Conservation (phyloP, 768 basidiomycete species). For the Boletus rex-veris region DNA sequence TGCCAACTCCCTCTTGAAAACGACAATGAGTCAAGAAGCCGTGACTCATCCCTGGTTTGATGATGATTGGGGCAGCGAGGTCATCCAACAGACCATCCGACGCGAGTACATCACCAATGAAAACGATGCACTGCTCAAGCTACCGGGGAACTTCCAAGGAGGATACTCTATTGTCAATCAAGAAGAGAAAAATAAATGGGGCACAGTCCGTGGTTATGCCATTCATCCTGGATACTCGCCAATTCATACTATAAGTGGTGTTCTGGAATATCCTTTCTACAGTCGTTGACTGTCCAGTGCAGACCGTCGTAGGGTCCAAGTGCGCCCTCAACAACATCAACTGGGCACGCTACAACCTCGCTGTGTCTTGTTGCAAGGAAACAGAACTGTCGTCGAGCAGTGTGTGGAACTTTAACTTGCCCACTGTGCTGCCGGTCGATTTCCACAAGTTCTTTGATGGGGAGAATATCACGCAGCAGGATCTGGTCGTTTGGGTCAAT, state of each 20-base stretch:
- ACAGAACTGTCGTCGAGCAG: slow-evolving; percentile 55
- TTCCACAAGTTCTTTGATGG: slow-evolving; percentile 64
- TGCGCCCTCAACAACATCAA: slow-evolving; percentile 58
- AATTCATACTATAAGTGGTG: slow-evolving; percentile 41
- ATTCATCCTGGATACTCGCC: slow-evolving; percentile 59
- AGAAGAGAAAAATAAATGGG: slow-evolving; percentile 54
- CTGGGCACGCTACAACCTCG: slow-evolving; percentile 63
- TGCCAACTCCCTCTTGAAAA: slow-evolving; percentile 54
- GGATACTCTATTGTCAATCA: slow-evolving; percentile 55
- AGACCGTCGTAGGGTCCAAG: slow-evolving; percentile 60
- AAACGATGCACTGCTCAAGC: slow-evolving; percentile 48
- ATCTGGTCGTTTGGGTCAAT: slow-evolving; percentile 67
- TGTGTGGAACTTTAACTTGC: slow-evolving; percentile 63
- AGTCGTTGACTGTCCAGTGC: slow-evolving; percentile 1
- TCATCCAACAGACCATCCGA: slow-evolving; percentile 51
- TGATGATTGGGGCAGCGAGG: slow-evolving; percentile 52
- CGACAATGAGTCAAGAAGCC: slow-evolving; percentile 47
- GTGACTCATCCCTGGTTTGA: slow-evolving; percentile 54
- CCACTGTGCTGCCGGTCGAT: slow-evolving; percentile 51
- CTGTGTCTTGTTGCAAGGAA: slow-evolving; percentile 56
- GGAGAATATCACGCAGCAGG: slow-evolving; percentile 57
- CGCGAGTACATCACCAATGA: slow-evolving; percentile 49
- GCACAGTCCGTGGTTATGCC: slow-evolving; percentile 53
- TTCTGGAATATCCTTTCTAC: not conserved
- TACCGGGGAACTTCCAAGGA: slow-evolving; percentile 54